Conservation (phyloP, 2,329 filamentous ascomycete species). For the Periconia sp. region DNA sequence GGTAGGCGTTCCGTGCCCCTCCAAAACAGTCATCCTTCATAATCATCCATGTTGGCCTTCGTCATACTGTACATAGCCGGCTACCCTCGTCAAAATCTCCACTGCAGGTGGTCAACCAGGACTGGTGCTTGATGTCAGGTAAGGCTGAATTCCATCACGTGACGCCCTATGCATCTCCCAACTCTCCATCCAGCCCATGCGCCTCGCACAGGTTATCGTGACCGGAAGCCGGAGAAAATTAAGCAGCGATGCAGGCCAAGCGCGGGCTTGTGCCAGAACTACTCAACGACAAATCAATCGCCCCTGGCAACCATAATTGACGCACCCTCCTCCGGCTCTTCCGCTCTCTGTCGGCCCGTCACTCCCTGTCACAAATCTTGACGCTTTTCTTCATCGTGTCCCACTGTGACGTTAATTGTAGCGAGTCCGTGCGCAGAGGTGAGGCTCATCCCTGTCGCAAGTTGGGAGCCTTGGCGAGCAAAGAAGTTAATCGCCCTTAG, state of each 20-base stretch:
- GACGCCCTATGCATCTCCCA: too few species aligned
- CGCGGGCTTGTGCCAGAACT: background rate
- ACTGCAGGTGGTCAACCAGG: too few species aligned
- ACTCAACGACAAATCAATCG: background rate
- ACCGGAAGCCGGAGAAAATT: background rate
- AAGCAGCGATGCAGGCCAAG: background rate
- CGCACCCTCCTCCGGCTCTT: background rate
- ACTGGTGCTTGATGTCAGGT: background rate
- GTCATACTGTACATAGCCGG: too few species aligned
- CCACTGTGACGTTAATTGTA: background rate
- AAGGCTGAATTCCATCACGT: background rate
- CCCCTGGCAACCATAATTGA: background rate
- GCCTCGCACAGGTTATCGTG: background rate
- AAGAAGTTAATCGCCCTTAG: background rate
- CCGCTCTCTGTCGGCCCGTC: background rate
- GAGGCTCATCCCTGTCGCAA: too few species aligned
- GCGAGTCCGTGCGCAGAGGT: too few species aligned
- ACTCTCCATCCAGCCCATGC: too few species aligned
- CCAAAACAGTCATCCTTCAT: too few species aligned
- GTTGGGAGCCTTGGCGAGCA: background rate
- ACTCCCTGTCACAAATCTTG: background rate
- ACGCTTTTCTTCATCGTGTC: background rate
- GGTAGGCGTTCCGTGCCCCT: background rate
- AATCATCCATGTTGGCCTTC: too few species aligned
- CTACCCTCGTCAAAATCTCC: too few species aligned